Conservation (phyloP, 306 rosid genomes). For the Dicorynia guianensis region DNA sequence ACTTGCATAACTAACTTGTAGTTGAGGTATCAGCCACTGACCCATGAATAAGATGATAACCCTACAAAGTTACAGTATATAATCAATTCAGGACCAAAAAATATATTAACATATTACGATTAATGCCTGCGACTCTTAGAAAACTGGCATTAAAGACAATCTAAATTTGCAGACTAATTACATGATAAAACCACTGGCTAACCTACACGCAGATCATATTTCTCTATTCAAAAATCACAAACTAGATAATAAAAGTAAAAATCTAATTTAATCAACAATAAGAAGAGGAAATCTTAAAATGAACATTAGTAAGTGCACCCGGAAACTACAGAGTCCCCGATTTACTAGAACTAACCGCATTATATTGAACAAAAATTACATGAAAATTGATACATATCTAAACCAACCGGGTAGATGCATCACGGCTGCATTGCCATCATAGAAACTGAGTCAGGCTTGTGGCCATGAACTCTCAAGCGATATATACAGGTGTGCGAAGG, state of each 20-base stretch:
- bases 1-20: too few relatives aligned
- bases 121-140: too few relatives aligned
- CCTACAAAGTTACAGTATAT: too few relatives aligned
- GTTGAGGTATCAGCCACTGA: too few relatives aligned
- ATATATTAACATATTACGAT: too few relatives aligned
- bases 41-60: too few relatives aligned
- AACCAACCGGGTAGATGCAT: conserved; percentile 24
- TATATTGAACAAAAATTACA: conserved; percentile 43
- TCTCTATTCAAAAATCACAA: conserved; percentile 33
- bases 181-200: too few relatives aligned
- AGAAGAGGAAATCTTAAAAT: too few relatives aligned
- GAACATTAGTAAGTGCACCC: neutral
- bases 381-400: conserved; percentile 24
- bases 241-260: conserved; percentile 51
- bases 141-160: too few relatives aligned
- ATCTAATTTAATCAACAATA: conserved; percentile 16
- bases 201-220: neutral
- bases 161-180: too few relatives aligned
- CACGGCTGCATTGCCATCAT: conserved; percentile 62
- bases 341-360: conserved; percentile 48
- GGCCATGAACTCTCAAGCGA: conserved; percentile 92
- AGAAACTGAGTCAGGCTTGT: conserved; percentile 67
- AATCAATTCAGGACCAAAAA: too few relatives aligned
- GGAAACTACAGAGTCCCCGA: conserved; percentile 33
- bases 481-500: conserved; percentile 93